Conservation (phyloP, 164 flowering plant species). For the Liriodendron chinense region DNA sequence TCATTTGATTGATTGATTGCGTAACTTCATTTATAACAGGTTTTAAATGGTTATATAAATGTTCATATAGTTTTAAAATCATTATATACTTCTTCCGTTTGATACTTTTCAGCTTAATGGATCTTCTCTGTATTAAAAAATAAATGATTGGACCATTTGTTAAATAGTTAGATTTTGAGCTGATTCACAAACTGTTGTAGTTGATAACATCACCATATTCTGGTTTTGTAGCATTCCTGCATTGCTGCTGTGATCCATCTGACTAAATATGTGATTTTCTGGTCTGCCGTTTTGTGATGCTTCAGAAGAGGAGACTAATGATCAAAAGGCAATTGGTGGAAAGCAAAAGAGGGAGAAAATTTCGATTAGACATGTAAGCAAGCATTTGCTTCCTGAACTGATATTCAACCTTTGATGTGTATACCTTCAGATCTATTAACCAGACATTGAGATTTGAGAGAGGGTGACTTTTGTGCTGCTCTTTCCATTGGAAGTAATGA, state of each 20-base stretch:
- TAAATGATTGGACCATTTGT: not conserved
- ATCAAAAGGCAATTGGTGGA: conserved; percentile 32
- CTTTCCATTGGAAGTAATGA: not conserved
- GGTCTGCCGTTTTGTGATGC: conserved; percentile 6
- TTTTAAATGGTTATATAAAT: not conserved
- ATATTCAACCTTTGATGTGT: not conserved
- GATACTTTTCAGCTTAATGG: not conserved
- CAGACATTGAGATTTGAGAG: not conserved
- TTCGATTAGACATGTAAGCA: conserved; percentile 33
- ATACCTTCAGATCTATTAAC: not conserved
- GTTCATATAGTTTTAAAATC: not conserved
- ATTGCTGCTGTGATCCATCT: not conserved
- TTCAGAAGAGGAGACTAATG: conserved; percentile 49
- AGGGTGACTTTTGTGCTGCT: not conserved
- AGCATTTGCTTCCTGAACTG: conserved; percentile 2
- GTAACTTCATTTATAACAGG: not conserved
- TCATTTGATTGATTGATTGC: not conserved
- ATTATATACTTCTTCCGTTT: not conserved
- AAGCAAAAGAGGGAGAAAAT: conserved; percentile 35
- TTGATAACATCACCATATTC: not conserved
- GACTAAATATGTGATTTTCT: not conserved
- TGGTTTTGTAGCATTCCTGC: not conserved
- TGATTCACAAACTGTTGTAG: not conserved
- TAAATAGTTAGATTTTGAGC: not conserved
- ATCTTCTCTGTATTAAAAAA: not conserved